Base-by-base conservation (phyloP, 306 rosid genomes). In the Begonia peltatifolia region DNA sequence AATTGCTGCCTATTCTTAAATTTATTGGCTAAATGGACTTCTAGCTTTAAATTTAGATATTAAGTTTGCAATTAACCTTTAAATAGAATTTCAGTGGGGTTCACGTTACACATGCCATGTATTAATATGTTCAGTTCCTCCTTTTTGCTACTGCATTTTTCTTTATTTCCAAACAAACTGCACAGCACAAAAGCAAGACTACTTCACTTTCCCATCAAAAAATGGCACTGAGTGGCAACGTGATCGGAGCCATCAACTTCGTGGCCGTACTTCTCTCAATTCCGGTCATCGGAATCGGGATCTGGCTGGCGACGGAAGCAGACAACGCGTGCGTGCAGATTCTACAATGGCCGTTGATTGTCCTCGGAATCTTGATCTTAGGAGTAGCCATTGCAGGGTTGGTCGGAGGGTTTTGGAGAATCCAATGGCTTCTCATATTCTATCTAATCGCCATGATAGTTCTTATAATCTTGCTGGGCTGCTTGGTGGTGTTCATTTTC, bases 231-330 rank as follows among this genome's bases (percentile, higher is more conserved):
- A 83, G 84, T 74, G 83, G 68, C 79, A 79, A 77, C 43, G 79
- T 81, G 9, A 78, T 85, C 14, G 99, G 87, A 62, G 83, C 63
- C 68, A 83, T 90, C 22, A 90, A 90, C 78, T 70, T 90, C 20
- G 54, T 83, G 0, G 92, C 82, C 0, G 69, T 90, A 46, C 63
- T 90, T 10, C 92, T 90, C 52, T 74, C 99, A 0, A 69, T 90
- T 58, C 99, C 95, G 2, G 77, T 90, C 38, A 90, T 90, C 16
- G 99, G 92, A 0, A 71, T 92, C 0, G 99, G 95, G 57, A 74
- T 90, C 63, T 90, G 99, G 99, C 86, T 90, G 9, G 59, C 74
- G 17, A 72, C 82, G 11, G 80, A 66, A 54, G 71, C 89, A 1
- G 99, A 92, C 42, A 65, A 86, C 53, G 50, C 92, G 3, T 90